These are phyloP conservation scores for Oemleria cerasiformis DNA, from an alignment of 306 rosid species.

Conservation along the genomic window DNA sequence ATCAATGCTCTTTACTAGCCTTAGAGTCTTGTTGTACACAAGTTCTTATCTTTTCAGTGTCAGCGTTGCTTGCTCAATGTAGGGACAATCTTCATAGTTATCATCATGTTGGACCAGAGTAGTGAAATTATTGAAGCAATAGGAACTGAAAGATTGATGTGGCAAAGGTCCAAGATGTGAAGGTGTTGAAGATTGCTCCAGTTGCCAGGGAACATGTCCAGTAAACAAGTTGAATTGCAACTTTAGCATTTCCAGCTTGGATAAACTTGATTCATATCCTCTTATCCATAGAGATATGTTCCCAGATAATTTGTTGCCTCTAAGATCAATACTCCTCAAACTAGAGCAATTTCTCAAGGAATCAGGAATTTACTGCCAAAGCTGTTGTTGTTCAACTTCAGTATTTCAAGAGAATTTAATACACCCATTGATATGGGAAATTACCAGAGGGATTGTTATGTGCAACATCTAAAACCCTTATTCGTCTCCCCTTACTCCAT, in stretches of 20 bases:
- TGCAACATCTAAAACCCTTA: neutral
- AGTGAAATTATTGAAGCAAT: too few relatives aligned
- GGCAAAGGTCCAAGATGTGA: neutral
- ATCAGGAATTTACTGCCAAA: neutral
- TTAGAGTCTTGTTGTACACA: neutral
- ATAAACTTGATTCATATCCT: neutral
- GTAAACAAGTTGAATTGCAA: neutral
- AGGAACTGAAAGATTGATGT: neutral
- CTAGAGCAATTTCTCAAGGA: neutral
- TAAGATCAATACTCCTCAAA: neutral
- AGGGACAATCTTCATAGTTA: neutral
- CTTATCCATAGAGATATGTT: neutral
- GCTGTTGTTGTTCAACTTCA: neutral
- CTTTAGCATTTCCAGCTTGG: neutral
- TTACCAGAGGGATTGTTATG: neutral
- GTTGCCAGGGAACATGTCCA: neutral
- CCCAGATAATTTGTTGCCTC: neutral
- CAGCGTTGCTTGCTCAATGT: neutral
- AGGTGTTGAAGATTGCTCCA: too few relatives aligned
- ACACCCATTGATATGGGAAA: neutral
- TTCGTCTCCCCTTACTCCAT: neutral
- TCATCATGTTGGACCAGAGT: too few relatives aligned
- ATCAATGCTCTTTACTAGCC: neutral
- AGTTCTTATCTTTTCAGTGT: neutral
- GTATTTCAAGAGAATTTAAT: neutral